Evolutionary conservation across 2,329 filamentous ascomycete species (phyloP), one percentile per base, ranked within the genome.

Genomic region (Venturia nashicola): DNA sequence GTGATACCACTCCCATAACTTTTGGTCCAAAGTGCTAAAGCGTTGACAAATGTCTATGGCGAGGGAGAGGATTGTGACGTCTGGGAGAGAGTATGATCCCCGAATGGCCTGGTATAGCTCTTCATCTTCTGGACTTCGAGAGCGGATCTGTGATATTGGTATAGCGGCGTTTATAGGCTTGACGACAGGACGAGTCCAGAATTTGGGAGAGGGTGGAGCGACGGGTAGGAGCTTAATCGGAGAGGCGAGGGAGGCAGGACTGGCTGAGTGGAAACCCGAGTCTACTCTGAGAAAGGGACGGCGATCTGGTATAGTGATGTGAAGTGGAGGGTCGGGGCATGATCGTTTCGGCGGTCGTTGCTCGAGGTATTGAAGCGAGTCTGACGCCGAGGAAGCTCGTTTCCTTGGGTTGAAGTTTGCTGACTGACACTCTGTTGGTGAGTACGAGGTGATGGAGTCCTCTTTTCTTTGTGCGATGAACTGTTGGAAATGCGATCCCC

Each of bases 91-190:
- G 32, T 57, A 57, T n/a, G 27, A 36, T 7, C 51, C 51, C n/a
- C 27, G 51, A 36, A 57, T 61, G 36, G 40, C 39, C 43, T 61
- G 40, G 36, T 46, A 43, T n/a, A 43, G 6, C 14, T 61, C 59
- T 42, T 46, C 59, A 23, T 46, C 43, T 61, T 61, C 36, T 12
- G 59, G 59, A 39, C 43, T 61, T 61, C 59, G 59, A 43, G 59
- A 61, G 59, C 59, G 59, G 16, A 43, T 61, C n/a, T 46, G 59
- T 5, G 40, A 61, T 5, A 61, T 16, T 2, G 40, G 39, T 8
- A 61, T 43, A 8, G 59, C 39, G 16, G 59, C 20, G 12, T 43
- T 61, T 5, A n/a, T 27, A 39, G 43, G 59, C 59, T 51, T 51
- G 27, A 48, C 32, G 55, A 36, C 51, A 57, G 51, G 51, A 57